phyloP scores from a whole-genome alignment of 345 rosid genomes.

The Erodium maritimum region DNA sequence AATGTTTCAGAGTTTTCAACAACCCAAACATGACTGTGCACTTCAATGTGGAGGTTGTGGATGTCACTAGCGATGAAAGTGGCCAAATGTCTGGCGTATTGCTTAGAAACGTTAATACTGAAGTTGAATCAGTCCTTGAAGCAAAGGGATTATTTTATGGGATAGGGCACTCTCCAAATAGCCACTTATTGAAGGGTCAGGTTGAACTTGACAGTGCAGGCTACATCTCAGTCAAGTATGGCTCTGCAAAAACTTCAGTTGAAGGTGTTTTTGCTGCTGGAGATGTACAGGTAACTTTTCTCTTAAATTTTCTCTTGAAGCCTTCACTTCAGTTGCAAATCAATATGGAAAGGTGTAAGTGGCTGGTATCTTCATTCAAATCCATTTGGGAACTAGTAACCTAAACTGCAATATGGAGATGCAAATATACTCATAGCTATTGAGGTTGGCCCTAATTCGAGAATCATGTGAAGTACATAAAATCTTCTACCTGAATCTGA shows the following conservation, averaged over 20 bases:
- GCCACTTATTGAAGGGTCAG: slow-evolving; percentile 80
- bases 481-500: too few relatives aligned
- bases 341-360: too few relatives aligned
- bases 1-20: slow-evolving; percentile 99
- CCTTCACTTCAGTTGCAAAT: too few relatives aligned
- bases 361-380: too few relatives aligned
- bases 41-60: slow-evolving; percentile 77
- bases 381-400: too few relatives aligned
- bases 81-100: slow-evolving; percentile 94
- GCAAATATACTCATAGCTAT: too few relatives aligned
- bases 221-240: slow-evolving; percentile 64
- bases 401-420: too few relatives aligned
- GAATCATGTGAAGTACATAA: too few relatives aligned
- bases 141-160: slow-evolving; percentile 97
- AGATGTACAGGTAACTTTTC: slow-evolving; percentile 74
- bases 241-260: slow-evolving; percentile 71
- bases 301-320: slow-evolving; percentile 1
- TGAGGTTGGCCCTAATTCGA: too few relatives aligned
- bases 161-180: slow-evolving; percentile 93
- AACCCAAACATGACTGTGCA: slow-evolving; percentile 90
- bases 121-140: slow-evolving; percentile 73
- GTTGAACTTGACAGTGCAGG: slow-evolving; percentile 79
- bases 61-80: slow-evolving; percentile 70
- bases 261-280: slow-evolving; percentile 96
- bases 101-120: slow-evolving; percentile 54